phyloP scores from a whole-genome alignment of 2,329 filamentous ascomycete species.

The Metarhizium anisopliae region DNA sequence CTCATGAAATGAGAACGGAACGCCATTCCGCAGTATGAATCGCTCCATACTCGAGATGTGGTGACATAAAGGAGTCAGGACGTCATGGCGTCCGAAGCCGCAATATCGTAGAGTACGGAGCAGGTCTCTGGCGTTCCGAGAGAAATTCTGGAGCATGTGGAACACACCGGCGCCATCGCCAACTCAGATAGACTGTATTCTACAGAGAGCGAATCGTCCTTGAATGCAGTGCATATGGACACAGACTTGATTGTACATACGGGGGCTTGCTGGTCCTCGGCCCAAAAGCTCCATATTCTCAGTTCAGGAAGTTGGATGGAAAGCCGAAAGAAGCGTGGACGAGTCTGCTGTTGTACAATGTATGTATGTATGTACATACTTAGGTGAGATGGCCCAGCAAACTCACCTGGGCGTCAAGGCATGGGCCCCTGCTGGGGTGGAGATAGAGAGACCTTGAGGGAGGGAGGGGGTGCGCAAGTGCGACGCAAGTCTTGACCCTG shows the following conservation, averaged over 20 bases:
- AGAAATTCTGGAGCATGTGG: not conserved
- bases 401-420: not conserved
- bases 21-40: not conserved
- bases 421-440: not conserved
- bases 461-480: not conserved
- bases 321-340: constrained; percentile 20
- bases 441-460: not conserved
- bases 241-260: too few species aligned
- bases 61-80: not conserved
- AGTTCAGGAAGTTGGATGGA: constrained; percentile 20
- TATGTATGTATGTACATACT: too few species aligned
- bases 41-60: not conserved
- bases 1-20: not conserved
- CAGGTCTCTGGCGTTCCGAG: not conserved
- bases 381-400: not conserved
- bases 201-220: too few species aligned
- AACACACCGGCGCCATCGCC: not conserved
- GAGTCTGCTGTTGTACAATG: constrained; percentile 3
- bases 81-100: not conserved
- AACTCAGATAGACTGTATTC: too few species aligned
- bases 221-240: too few species aligned
- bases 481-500: not conserved
- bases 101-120: not conserved
- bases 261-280: not conserved
- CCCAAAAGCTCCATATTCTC: constrained; percentile 10